Evolutionary conservation across 441 rosid genomes (phyloP).

Genomic region (Viola pubescens): DNA sequence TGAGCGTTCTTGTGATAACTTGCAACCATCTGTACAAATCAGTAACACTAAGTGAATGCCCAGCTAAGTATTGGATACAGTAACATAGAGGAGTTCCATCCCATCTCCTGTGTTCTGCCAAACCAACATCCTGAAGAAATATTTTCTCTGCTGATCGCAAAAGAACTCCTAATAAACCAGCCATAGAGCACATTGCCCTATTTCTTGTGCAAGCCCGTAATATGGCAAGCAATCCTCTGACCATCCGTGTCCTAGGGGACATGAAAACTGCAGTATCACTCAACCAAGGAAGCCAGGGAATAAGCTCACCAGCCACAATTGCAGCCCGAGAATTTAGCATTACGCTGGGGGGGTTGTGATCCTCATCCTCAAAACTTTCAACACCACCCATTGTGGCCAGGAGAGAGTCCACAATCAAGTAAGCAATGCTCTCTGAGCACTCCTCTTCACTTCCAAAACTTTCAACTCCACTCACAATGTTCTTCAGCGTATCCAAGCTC

Average conservation of each 20-base stretch:
- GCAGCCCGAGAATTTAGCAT: slow-evolving; percentile 99
- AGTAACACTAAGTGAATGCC: slow-evolving; percentile 77
- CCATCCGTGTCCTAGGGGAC: slow-evolving; percentile 97
- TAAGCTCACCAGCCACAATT: slow-evolving; percentile 87
- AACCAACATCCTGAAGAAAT: slow-evolving; percentile 54
- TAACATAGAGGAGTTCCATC: slow-evolving; percentile 65
- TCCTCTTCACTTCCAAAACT: slow-evolving; percentile 73
- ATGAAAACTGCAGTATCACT: slow-evolving; percentile 62
- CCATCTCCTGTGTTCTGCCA: slow-evolving; percentile 47
- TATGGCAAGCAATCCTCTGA: slow-evolving; percentile 86
- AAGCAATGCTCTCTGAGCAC: slow-evolving; percentile 59
- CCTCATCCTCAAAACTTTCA: slow-evolving; percentile 98
- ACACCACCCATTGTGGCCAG: slow-evolving; percentile 99
- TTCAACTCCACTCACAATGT: slow-evolving; percentile 74
- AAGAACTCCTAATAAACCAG: slow-evolving; percentile 87
- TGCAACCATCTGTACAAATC: slow-evolving; percentile 84
- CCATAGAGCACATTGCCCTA: slow-evolving; percentile 94
- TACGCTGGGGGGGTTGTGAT: slow-evolving; percentile 96
- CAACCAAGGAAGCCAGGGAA: slow-evolving; percentile 79
- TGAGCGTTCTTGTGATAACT: slow-evolving; percentile 53
- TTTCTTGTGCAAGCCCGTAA: slow-evolving; percentile 95
- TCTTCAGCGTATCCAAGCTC: slow-evolving; percentile 80
- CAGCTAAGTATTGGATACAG: slow-evolving; percentile 87
- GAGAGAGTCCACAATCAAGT: slow-evolving; percentile 89
- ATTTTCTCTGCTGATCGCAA: slow-evolving; percentile 80